A percentile compares a stretch with the other conserved stretches of the same genome.
These are phyloP conservation scores for Fusarium miscanthi DNA, from an alignment of 2,329 filamentous ascomycete genomes.

Conservation along the genomic window DNA sequence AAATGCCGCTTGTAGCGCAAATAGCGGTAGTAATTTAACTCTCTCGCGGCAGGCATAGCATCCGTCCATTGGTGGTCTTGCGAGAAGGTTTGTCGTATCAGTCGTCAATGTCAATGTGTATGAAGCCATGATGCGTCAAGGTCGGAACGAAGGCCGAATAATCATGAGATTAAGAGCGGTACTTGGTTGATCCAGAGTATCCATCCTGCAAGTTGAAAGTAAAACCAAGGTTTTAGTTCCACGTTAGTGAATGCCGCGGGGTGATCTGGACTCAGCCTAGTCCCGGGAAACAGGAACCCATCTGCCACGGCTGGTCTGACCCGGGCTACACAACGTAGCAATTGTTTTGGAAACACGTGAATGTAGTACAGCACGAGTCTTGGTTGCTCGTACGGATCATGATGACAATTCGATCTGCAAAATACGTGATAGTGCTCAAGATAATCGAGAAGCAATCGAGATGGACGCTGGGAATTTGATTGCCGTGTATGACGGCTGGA, in stretches of 20 bases:
- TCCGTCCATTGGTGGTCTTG: not conserved
- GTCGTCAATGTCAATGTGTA: not conserved
- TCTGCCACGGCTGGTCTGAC: conserved; percentile 20
- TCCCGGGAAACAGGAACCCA: conserved; percentile 1
- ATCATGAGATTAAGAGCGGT: not conserved
- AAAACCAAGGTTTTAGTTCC: conserved; percentile 20
- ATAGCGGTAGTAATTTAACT: conserved; percentile 1
- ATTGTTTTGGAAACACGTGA: not conserved
- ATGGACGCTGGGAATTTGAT: conserved; percentile 12
- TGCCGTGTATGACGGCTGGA: not conserved
- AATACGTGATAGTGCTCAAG: not conserved
- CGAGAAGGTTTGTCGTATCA: not conserved
- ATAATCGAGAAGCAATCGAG: conserved; percentile 17
- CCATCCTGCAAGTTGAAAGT: not conserved
- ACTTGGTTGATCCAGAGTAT: conserved; percentile 12
- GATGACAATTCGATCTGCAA: conserved; percentile 15
- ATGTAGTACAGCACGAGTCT: not conserved
- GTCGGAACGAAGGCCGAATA: conserved; percentile 9
- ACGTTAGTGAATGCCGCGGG: conserved; percentile 34
- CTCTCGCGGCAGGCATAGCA: not conserved
- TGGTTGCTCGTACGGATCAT: not conserved
- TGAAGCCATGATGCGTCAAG: not conserved
- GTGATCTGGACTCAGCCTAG: conserved; percentile 29
- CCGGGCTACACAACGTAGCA: not conserved
- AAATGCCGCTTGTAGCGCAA: conserved; percentile 1